Percentiles rank a stretch among this genome's conserved stretches.
Evolutionary conservation across 2,329 filamentous ascomycete genomes (phyloP).

Genomic region (Venturia asperata): DNA sequence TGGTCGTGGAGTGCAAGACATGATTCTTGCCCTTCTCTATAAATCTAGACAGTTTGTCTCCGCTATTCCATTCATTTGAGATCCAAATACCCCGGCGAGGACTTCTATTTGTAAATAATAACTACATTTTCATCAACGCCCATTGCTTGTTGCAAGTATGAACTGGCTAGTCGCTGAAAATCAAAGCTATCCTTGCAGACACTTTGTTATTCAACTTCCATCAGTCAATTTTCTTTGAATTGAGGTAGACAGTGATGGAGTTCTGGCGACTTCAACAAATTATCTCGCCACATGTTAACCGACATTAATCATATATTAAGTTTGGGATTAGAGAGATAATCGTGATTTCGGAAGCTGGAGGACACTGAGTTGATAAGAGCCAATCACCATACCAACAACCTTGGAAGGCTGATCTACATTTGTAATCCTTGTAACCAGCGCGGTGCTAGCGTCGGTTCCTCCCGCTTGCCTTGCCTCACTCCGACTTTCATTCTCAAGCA

Average conservation of each 20-base stretch:
- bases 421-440: neutral
- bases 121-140: neutral
- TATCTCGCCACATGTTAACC: too few relatives aligned
- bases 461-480: neutral
- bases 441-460: neutral
- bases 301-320: too few relatives aligned
- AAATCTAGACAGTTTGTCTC: neutral
- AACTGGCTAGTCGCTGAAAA: too few relatives aligned
- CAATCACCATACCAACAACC: too few relatives aligned
- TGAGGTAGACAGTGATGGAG: too few relatives aligned
- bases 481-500: conserved; percentile 2
- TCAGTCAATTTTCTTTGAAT: too few relatives aligned
- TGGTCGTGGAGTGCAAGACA: neutral
- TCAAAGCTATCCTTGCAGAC: too few relatives aligned
- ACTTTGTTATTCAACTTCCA: too few relatives aligned
- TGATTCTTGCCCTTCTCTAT: neutral
- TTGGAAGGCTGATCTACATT: neutral
- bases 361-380: too few relatives aligned
- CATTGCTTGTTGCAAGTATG: neutral
- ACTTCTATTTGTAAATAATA: neutral
- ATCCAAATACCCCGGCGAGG: neutral
- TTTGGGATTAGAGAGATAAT: too few relatives aligned
- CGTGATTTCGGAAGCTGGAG: too few relatives aligned
- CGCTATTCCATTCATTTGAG: neutral
- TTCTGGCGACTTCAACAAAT: too few relatives aligned